Conservation (phyloP, 768 basidiomycete species). For the Daedaleopsis nitida region DNA sequence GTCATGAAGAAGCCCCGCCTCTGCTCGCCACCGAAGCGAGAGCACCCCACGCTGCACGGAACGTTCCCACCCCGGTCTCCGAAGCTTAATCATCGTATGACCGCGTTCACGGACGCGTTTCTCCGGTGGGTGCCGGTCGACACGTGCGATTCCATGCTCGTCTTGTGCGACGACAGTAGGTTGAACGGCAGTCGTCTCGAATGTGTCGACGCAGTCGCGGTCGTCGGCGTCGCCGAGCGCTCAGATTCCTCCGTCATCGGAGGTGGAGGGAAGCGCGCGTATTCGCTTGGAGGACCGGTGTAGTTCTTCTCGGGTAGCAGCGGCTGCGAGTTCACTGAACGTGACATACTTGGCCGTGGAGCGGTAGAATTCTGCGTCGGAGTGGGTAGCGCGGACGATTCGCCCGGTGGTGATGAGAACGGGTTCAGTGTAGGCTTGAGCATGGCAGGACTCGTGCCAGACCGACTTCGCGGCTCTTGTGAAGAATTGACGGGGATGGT, state of each 20-base stretch:
- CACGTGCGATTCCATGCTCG: slow-evolving; percentile 34
- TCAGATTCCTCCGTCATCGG: slow-evolving; percentile 43
- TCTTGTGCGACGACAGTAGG: slow-evolving; percentile 49
- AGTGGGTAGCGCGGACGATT: slow-evolving; percentile 27
- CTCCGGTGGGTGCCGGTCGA: slow-evolving; percentile 40
- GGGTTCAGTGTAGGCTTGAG: slow-evolving; percentile 44
- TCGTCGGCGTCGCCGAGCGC: slow-evolving; percentile 48
- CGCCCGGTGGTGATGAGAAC: slow-evolving; percentile 28
- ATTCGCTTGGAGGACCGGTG: slow-evolving; percentile 69
- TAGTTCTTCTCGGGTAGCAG: slow-evolving; percentile 35
- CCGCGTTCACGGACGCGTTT: slow-evolving; percentile 41
- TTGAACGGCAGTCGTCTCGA: slow-evolving; percentile 68
- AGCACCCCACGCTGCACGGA: neutral
- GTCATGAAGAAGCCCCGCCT: neutral
- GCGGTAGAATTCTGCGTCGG: slow-evolving; percentile 36
- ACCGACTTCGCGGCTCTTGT: slow-evolving; percentile 54
- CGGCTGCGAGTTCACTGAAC: slow-evolving; percentile 42
- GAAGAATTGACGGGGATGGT: slow-evolving; percentile 31
- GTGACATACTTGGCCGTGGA: slow-evolving; percentile 43
- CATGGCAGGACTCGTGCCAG: slow-evolving; percentile 66
- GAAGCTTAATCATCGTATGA: slow-evolving; percentile 15
- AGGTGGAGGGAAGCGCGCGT: slow-evolving; percentile 73
- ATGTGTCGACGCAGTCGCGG: slow-evolving; percentile 28
- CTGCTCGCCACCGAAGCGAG: neutral
- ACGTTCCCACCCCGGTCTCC: neutral